These are phyloP conservation scores for Saprolegnia diclina DNA, from an alignment of 352 stramenopile species.

Conservation along the genomic window DNA sequence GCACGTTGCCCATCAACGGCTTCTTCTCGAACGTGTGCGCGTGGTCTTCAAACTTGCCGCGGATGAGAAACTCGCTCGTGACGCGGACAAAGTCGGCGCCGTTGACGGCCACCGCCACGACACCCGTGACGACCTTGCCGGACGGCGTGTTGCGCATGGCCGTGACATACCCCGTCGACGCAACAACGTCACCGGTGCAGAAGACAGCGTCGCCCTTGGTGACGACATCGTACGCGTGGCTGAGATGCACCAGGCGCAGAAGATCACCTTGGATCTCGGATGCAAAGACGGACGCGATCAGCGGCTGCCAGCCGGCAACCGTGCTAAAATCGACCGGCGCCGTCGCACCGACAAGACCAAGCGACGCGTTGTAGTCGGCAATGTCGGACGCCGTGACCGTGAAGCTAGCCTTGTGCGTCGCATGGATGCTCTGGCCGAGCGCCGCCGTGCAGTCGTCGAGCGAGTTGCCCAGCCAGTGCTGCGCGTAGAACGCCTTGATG, in stretches of 20 bases:
- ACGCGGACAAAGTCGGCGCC: constrained; percentile 59
- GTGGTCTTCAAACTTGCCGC: constrained; percentile 71
- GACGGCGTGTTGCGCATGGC: constrained; percentile 70
- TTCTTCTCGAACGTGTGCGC: constrained; percentile 63
- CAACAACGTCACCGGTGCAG: constrained; percentile 54
- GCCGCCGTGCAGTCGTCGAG: constrained; percentile 52
- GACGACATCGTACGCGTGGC: constrained; percentile 74
- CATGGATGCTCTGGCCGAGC: constrained; percentile 53
- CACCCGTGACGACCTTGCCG: constrained; percentile 70
- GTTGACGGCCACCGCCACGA: constrained; percentile 63
- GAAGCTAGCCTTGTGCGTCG: constrained; percentile 59
- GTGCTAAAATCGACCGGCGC: constrained; percentile 71
- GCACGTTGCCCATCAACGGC: constrained; percentile 32
- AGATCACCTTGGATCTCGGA: constrained; percentile 78
- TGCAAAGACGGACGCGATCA: constrained; percentile 81
- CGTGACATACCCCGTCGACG: constrained; percentile 63
- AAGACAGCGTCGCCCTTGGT: constrained; percentile 38
- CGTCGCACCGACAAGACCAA: constrained; percentile 39
- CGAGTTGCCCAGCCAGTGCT: constrained; percentile 64
- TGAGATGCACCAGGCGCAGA: constrained; percentile 76
- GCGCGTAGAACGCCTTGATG: constrained; percentile 71
- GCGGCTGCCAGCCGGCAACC: constrained; percentile 68
- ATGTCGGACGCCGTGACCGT: constrained; percentile 52
- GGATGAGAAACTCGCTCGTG: constrained; percentile 80
- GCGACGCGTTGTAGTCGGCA: constrained; percentile 48